Base-by-base conservation (phyloP, 2,329 filamentous ascomycete species). In the Ascochyta pisi region DNA sequence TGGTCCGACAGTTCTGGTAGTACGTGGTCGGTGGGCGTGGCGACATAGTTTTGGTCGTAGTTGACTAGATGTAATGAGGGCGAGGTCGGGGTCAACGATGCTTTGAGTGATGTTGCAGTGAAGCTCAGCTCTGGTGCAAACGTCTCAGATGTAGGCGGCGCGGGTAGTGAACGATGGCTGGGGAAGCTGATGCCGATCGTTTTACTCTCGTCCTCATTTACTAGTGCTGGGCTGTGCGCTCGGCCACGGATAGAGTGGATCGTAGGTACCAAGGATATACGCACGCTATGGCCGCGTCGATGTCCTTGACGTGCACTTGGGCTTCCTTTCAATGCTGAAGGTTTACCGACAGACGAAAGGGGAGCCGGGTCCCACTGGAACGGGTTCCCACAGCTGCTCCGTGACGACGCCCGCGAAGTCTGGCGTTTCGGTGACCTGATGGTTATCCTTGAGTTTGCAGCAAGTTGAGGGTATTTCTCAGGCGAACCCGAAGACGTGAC, bases 351-450 rank as follows among this genome's bases (percentile, higher is more conserved):
- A 2, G 71, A 55, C 2, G 71, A 68, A n/a, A 71, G 60, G 10
- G 72, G 74, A 19, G 66, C 57, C 23, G 66, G 69, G 54, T 80
- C 78, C 77, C 77, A 80, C 50, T 79, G 78, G 50, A 80, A 80
- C 0, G 78, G 77, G 50, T 80, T 79, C 3, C 77, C 77, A 41
- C 78, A 77, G 61, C 77, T 79, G 57, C 76, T 80, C n/a, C 73
- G 69, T 5, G 76, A 74, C 15, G 72, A 79, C 2, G 75, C 70
- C 38, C 74, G 69, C 2, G 77, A 79, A 22, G 73, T 66, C 56
- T 78, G 74, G 16, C 78, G 69, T 19, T 71, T 70, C 0, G 74
- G 73, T 1, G 63, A 66, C 8, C 58, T 58, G n/a, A 71, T 59
- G 35, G 72, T 75, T 6, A 73, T 67, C 13, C 70, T 67, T 52